Base-by-base conservation (phyloP, 768 basidiomycete species). In the Pisolithus marmoratus region DNA sequence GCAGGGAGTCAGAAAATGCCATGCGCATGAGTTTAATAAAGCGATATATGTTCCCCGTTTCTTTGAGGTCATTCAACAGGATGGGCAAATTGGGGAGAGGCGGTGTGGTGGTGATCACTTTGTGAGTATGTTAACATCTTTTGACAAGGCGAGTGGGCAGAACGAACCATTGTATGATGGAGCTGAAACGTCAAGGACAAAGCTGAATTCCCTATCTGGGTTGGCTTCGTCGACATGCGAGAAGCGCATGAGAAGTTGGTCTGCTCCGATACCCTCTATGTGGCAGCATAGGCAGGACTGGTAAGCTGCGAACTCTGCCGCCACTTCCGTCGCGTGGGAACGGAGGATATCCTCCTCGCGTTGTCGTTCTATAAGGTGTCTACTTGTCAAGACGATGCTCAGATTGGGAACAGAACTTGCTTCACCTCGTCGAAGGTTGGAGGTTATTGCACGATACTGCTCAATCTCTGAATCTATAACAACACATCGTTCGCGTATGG, bases 21-120 rank as follows among this genome's bases (percentile, higher is more conserved):
- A 63, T 62, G n/a, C 87, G 77, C 29, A 85, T 79, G 47, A 74
- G 70, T 50, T 79, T 81, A 49, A 94, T 82, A 63, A 95, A 94
- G 2, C 60, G 67, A 58, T 81, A 86, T 2, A 94, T 70, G 49
- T 93, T 82, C 31, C 80, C 69, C 4, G 83, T 81, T 20, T 80
- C 77, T 60, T 90, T 91, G 38, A 94, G 77, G 27, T 79, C 76
- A 44, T 80, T 82, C 24, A 94, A 70, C 7, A 94, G 70, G 17
- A 86, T 76, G 0, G 84, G 78, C 42, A 94, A 71, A 0, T 76
- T 71, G 0, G 86, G 80, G 5, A 94, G 71, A 8, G 77, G 74
- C 0, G 91, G 92, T 8, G 83, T 85, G 6, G 83, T 83, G 22
- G 87, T 90, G n/a, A 89, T 78, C 1, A 94, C 93, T 94, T 59